Conservation (phyloP, 2,329 filamentous ascomycete species). For the Sarocladiaceae sp. region DNA sequence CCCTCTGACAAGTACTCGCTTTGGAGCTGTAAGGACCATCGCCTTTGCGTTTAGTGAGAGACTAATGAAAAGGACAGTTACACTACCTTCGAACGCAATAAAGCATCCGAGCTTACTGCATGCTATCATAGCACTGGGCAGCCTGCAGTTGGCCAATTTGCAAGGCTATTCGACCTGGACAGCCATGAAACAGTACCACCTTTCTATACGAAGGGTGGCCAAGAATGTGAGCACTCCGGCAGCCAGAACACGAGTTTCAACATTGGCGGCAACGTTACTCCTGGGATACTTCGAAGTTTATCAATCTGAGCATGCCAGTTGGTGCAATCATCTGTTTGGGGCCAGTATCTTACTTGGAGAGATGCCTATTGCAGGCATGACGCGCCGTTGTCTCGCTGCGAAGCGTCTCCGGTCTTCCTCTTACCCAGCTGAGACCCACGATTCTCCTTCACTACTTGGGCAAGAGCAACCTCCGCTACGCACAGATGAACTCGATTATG, state of each 20-base stretch:
- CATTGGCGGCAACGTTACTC: constrained; percentile 79
- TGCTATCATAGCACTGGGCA: constrained; percentile 80
- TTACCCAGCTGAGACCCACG: not conserved
- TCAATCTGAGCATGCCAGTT: constrained; percentile 89
- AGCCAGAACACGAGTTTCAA: constrained; percentile 68
- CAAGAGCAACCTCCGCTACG: not conserved
- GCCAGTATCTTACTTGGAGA: constrained; percentile 77
- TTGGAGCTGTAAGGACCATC: constrained; percentile 49
- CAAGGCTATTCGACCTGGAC: constrained; percentile 68
- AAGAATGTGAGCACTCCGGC: constrained; percentile 64
- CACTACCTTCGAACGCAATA: constrained; percentile 75
- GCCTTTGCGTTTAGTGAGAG: not conserved
- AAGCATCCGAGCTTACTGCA: constrained; percentile 83
- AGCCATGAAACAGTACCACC: constrained; percentile 87
- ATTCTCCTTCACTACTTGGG: not conserved
- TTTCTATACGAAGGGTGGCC: constrained; percentile 72
- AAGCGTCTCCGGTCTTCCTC: constrained; percentile 31
- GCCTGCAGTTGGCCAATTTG: constrained; percentile 80
- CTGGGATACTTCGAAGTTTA: constrained; percentile 92
- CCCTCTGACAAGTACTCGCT: constrained; percentile 40
- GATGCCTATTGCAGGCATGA: constrained; percentile 70
- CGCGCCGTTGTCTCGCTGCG: constrained; percentile 60
- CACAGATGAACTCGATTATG: constrained; percentile 32
- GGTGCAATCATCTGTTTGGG: constrained; percentile 87
- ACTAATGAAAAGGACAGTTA: constrained; percentile 42